Evolutionary conservation across 2,329 filamentous ascomycete species (phyloP).

Genomic region (Curvularia spicifera): DNA sequence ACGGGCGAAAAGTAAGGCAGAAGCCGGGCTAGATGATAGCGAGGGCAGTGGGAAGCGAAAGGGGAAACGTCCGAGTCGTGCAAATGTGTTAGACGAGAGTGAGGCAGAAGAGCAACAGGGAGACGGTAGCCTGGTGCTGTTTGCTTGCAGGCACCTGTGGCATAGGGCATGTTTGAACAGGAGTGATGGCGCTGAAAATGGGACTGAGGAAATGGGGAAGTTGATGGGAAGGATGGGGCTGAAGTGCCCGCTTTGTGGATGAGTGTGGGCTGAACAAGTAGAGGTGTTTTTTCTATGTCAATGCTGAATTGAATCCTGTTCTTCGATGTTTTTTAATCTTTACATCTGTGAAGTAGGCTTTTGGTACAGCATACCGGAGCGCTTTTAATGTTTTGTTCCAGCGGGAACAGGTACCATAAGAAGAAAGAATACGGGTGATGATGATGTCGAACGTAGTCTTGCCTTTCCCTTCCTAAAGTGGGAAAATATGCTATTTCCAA

Average conservation of each 20-base stretch:
- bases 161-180: slow-evolving; percentile 46
- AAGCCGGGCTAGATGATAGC: slow-evolving; percentile 47
- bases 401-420: no score
- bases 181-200: neutral
- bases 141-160: slow-evolving; percentile 52
- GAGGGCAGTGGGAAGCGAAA: slow-evolving; percentile 55
- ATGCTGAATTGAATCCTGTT: neutral
- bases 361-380: no score
- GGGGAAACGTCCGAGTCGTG: slow-evolving; percentile 23
- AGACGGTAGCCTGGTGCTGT: slow-evolving; percentile 39
- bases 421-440: no score
- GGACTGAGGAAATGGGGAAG: slow-evolving; percentile 3
- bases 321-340: neutral
- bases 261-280: neutral
- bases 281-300: neutral
- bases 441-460: no score
- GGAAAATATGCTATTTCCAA: no score
- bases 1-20: slow-evolving; percentile 54
- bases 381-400: no score
- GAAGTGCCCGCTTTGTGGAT: slow-evolving; percentile 38
- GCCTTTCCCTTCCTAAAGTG: no score
- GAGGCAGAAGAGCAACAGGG: slow-evolving; percentile 8
- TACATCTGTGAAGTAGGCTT: neutral
- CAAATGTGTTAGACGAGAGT: slow-evolving; percentile 12
- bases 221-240: slow-evolving; percentile 20